Percentiles rank a stretch among this genome's conserved stretches.
phyloP scores from a whole-genome alignment of 2,329 filamentous ascomycete species.

The Penicillium sp. region DNA sequence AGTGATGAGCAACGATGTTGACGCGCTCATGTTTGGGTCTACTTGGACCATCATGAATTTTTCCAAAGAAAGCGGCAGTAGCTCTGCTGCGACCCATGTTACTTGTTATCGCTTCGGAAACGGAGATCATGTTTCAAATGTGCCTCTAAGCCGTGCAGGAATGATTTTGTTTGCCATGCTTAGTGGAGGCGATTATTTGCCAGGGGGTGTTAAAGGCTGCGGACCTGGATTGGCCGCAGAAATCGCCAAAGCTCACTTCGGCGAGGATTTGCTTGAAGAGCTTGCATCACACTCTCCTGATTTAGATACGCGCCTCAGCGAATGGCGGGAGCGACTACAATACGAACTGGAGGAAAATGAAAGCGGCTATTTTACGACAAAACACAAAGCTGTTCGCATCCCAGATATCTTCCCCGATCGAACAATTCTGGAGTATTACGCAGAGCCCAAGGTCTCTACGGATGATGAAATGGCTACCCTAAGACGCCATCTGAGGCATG shows the following conservation, averaged over 20 bases:
- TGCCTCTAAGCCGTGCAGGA: constrained; percentile 70
- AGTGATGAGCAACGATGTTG: constrained; percentile 93
- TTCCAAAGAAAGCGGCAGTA: constrained; percentile 69
- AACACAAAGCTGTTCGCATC: constrained; percentile 71
- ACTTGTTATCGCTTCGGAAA: constrained; percentile 67
- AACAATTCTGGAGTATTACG: constrained; percentile 82
- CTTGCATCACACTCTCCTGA: constrained; percentile 56
- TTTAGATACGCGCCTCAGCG: constrained; percentile 44
- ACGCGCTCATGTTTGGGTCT: constrained; percentile 96
- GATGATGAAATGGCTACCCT: constrained; percentile 57
- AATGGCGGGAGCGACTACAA: constrained; percentile 71
- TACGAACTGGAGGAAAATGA: constrained; percentile 83
- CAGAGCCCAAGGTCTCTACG: constrained; percentile 77
- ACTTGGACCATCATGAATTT: constrained; percentile 76
- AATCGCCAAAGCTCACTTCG: constrained; percentile 85
- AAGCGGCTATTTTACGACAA: constrained; percentile 73
- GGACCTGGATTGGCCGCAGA: constrained; percentile 87
- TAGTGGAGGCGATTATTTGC: constrained; percentile 92
- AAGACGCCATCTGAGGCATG: constrained; percentile 47
- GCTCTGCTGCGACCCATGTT: constrained; percentile 70
- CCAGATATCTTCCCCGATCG: constrained; percentile 79
- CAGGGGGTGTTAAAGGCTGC: constrained; percentile 82
- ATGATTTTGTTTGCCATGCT: constrained; percentile 94
- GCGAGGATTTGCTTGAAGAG: constrained; percentile 62
- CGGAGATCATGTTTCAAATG: constrained; percentile 25